A percentile compares a stretch with the other conserved stretches of the same genome.
phyloP scores from a whole-genome alignment of 257 asterid species.

The Nicotiana tomentosiformis region DNA sequence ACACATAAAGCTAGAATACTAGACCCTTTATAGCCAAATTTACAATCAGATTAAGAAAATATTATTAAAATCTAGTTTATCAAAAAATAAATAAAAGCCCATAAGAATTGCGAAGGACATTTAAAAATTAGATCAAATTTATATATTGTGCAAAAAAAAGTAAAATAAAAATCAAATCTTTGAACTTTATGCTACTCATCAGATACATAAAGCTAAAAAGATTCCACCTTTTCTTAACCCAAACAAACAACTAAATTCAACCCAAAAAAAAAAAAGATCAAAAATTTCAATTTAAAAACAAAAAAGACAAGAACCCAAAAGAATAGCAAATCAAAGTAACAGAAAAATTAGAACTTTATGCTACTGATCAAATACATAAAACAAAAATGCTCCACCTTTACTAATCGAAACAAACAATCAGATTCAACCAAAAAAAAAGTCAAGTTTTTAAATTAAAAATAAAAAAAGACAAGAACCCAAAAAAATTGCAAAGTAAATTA shows the following conservation, averaged over 20 bases:
- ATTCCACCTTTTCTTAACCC: no score
- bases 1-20: neutral
- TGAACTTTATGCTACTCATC: slow-evolving; percentile 31
- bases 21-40: neutral
- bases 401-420: no score
- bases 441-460: neutral
- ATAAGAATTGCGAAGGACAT: neutral
- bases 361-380: slow-evolving; percentile 45
- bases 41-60: neutral
- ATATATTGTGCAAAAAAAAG: neutral
- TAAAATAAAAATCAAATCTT: neutral
- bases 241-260: no score
- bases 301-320: neutral
- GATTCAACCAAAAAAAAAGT: no score
- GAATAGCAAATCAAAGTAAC: neutral
- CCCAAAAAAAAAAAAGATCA: no score
- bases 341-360: neutral
- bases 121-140: neutral
- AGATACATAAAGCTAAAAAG: slow-evolving; percentile 17
- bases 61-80: neutral
- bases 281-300: no score
- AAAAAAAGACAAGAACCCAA: neutral
- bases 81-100: neutral
- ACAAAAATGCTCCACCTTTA: neutral
- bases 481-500: neutral